phyloP scores from a whole-genome alignment of 148 eudicot species.

The Suaeda aralocaspica region DNA sequence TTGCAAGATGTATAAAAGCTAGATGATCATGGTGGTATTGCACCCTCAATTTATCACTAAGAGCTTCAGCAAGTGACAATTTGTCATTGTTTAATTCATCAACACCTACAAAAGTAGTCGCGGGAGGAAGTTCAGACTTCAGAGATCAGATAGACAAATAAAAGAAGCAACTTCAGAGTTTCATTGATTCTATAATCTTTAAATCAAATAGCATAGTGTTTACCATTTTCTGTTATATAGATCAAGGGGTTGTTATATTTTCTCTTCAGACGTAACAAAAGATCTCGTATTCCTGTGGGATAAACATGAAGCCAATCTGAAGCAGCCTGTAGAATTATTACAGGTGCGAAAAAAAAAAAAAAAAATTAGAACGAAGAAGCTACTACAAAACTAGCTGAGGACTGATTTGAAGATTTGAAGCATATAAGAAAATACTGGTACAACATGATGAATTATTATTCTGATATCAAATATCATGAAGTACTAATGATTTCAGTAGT shows the following conservation, averaged over 20 bases:
- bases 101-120: constrained; percentile 15
- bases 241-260: constrained; percentile 27
- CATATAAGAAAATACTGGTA: no score
- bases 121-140: not conserved
- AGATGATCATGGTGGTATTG: constrained; percentile 30
- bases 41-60: constrained; percentile 25
- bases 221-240: constrained; percentile 35
- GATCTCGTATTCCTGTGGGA: constrained; percentile 33
- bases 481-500: not conserved
- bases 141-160: not conserved
- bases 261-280: constrained; percentile 15
- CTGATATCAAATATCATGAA: not conserved
- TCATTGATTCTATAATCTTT: not conserved
- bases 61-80: constrained; percentile 25
- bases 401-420: no score
- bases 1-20: constrained; percentile 17
- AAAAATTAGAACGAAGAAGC: no score
- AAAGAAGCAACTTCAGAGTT: not conserved
- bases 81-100: constrained; percentile 18
- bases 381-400: no score
- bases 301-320: constrained; percentile 40
- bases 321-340: constrained; percentile 32
- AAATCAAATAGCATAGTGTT: not conserved
- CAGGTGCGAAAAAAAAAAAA: not conserved
- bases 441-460: not conserved